Evolutionary conservation across 2,329 filamentous ascomycete genomes (phyloP).

Genomic region (Pseudocercospora cruenta): DNA sequence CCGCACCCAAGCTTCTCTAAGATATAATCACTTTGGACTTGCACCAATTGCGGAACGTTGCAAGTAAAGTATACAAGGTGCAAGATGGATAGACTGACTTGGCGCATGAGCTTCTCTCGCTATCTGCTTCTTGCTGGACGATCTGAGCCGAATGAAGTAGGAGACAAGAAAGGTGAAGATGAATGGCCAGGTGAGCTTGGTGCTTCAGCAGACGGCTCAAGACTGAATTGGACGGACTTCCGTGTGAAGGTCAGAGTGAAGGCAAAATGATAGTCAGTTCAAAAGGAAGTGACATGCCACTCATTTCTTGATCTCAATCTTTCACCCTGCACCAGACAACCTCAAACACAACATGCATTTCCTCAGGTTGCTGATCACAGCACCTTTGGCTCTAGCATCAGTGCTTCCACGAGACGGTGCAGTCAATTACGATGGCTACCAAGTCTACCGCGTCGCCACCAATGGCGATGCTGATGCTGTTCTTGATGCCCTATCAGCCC

Average conservation of each 20-base stretch:
- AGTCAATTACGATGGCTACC: conserved; percentile 25
- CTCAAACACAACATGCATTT: conserved; percentile 13
- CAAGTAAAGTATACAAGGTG: too few relatives aligned
- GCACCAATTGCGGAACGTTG: too few relatives aligned
- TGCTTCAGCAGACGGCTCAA: not conserved
- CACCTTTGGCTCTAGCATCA: conserved; percentile 21
- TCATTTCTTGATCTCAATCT: not conserved
- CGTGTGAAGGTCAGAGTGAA: not conserved
- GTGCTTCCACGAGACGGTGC: conserved; percentile 17
- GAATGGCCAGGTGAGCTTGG: not conserved
- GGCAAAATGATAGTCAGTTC: not conserved
- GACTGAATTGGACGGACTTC: not conserved
- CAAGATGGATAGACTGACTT: conserved; percentile 1
- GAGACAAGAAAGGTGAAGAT: conserved; percentile 16
- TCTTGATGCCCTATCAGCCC: conserved; percentile 16
- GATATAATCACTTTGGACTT: not conserved
- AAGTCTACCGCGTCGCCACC: conserved; percentile 22
- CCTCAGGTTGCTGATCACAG: conserved; percentile 14
- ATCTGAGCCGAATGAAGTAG: conserved; percentile 15
- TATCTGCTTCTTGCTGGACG: conserved; percentile 9
- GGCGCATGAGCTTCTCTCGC: conserved; percentile 18
- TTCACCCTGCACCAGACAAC: not conserved
- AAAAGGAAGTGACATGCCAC: not conserved
- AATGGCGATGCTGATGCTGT: conserved; percentile 17
- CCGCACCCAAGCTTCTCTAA: not conserved